Evolutionary conservation across 768 basidiomycete species (phyloP), one percentile per base, ranked within the genome.

Genomic region (Harrya chromipes): DNA sequence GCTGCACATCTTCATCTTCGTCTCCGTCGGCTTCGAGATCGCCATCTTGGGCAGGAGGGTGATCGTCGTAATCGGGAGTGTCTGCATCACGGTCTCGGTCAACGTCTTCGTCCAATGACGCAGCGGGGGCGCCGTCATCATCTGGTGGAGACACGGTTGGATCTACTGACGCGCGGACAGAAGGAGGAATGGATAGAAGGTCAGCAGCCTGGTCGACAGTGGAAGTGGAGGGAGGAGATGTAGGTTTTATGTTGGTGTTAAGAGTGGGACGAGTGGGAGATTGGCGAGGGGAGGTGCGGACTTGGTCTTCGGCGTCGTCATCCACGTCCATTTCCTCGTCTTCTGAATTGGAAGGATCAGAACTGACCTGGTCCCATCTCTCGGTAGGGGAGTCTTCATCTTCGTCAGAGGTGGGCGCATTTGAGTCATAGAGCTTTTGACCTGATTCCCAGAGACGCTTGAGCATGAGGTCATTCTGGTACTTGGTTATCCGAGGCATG

Each of bases 1-100:
- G 63, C 6, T 49, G 59, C 14, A 65, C 56, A 6, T 70, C 68
- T 14, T 74, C 75, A 0, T 60, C 70, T 33, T 69, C 72, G 13
- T 63, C 70, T 19, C 39, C 59, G 8, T 71, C 70, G 8, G 46
- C 55, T 13, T 61, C 60, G 14, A 53, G n/a, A 14, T 57, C 55
- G 14, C 27, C 49, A 36, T 61, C 54, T 27, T 48, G 56, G 21
- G 42, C 41, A 3, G 51, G 64, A 21, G 57, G 61, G 12, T 23
- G 47, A 31, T 58, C 61, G 23, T 65, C 61, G 23, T 66, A 64
- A 29, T 66, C 63, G 11, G 50, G 54, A 2, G 42, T 33, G 21
- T 53, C 60, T 19, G 47, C 50, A 40, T 63, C 53, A 9, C 51
- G 14, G 34, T 61, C 62, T 19, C 52, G 49, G 39, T 52, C 64